A percentile compares a stretch with the other conserved stretches of the same genome.
phyloP scores from a whole-genome alignment of 106 monocot species.

The Apostasia ramifera region DNA sequence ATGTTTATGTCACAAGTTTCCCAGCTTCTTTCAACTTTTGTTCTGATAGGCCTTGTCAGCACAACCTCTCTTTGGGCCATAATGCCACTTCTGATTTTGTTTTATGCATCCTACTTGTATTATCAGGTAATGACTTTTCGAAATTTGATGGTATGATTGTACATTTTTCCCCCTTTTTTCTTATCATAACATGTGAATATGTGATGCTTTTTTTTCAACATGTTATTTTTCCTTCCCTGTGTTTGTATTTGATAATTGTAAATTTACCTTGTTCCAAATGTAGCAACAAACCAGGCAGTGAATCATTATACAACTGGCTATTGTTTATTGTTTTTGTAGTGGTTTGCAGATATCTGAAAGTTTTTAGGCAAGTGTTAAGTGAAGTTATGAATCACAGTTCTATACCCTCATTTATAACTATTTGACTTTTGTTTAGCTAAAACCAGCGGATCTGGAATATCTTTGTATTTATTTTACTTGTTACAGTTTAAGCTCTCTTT shows the following conservation, averaged over 20 bases:
- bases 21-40: conserved; percentile 93
- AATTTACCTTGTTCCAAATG: not conserved
- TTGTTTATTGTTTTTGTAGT: too few relatives aligned
- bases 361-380: too few relatives aligned
- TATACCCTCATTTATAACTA: too few relatives aligned
- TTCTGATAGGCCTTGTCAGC: conserved; percentile 96
- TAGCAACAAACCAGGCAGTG: too few relatives aligned
- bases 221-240: not conserved
- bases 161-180: not conserved
- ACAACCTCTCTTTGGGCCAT: conserved; percentile 97
- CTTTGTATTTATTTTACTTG: too few relatives aligned
- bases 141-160: not conserved
- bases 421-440: too few relatives aligned
- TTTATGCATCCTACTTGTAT: conserved; percentile 93
- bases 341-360: too few relatives aligned
- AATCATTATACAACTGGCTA: too few relatives aligned
- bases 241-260: not conserved
- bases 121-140: conserved; percentile 64
- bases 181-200: too few relatives aligned
- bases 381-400: too few relatives aligned
- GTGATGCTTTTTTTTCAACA: not conserved
- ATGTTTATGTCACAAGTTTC: conserved; percentile 88
- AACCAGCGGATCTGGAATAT: too few relatives aligned
- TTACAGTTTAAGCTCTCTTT: too few relatives aligned
- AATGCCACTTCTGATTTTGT: conserved; percentile 93